Conservation (phyloP, 2,329 filamentous ascomycete genomes). For the Aspergillus ustus region DNA sequence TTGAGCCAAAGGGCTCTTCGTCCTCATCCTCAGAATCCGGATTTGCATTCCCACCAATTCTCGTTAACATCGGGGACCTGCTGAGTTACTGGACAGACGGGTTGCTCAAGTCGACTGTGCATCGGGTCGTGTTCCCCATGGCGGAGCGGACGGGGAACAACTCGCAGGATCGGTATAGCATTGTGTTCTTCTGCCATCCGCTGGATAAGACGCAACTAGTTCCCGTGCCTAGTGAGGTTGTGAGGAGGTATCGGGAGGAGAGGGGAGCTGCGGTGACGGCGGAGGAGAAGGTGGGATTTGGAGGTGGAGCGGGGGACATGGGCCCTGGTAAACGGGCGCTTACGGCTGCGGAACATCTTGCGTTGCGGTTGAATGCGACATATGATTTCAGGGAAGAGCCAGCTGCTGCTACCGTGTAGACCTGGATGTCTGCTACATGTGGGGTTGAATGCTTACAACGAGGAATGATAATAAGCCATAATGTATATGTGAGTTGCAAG, state of each 20-base stretch:
- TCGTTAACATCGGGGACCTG: conserved; percentile 73
- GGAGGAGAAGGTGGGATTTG: conserved; percentile 46
- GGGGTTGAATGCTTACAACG: background rate
- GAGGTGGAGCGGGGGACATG: conserved; percentile 42
- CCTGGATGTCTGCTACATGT: background rate
- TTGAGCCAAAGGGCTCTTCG: conserved; percentile 54
- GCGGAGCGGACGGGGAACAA: conserved; percentile 45
- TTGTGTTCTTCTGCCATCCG: conserved; percentile 68
- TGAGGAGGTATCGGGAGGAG: conserved; percentile 47
- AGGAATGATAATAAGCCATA: conserved; percentile 5
- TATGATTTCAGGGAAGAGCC: conserved; percentile 52
- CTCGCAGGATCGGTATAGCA: conserved; percentile 58
- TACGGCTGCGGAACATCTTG: conserved; percentile 64
- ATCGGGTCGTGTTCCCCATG: conserved; percentile 77
- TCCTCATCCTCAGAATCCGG: conserved; percentile 4
- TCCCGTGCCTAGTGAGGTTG: conserved; percentile 58
- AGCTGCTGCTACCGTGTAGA: background rate
- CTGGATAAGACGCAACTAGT: conserved; percentile 59
- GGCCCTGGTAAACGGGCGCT: conserved; percentile 45
- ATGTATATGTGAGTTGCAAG: conserved; percentile 19
- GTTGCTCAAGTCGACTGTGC: conserved; percentile 82
- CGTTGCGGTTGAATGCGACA: conserved; percentile 61
- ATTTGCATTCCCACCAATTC: conserved; percentile 69
- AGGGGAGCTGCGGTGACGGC: conserved; percentile 30
- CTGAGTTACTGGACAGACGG: conserved; percentile 90